phyloP scores from a whole-genome alignment of 148 eudicot genomes.

The Vaccinium darrowii region DNA sequence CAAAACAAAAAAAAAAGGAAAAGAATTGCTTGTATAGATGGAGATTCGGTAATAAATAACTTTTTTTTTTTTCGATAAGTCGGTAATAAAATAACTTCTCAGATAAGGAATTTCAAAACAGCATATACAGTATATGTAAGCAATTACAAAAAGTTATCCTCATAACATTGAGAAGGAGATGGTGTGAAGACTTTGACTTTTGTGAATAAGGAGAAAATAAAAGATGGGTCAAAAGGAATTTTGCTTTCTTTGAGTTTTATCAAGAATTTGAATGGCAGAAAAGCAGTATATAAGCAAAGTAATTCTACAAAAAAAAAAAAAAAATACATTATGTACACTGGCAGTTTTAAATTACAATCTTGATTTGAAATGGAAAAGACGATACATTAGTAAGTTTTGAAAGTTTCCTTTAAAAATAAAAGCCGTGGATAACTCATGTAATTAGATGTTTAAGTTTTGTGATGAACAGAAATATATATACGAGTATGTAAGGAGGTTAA shows the following conservation, averaged over 20 bases:
- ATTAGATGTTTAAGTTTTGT: background rate
- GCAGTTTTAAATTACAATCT: no score
- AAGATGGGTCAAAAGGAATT: background rate
- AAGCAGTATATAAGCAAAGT: no score
- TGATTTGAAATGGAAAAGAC: background rate
- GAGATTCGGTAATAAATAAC: background rate
- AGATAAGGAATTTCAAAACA: background rate
- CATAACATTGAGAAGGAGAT: background rate
- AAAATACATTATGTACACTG: no score
- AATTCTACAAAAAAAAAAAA: background rate
- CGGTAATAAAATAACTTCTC: no score
- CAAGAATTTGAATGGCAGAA: no score
- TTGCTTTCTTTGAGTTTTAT: background rate
- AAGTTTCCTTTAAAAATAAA: no score
- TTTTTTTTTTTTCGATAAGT: no score
- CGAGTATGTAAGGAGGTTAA: background rate
- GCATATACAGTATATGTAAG: no score
- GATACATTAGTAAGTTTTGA: no score
- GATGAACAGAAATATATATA: background rate
- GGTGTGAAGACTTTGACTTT: background rate
- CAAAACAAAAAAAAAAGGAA: no score
- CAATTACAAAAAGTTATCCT: no score
- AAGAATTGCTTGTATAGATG: background rate
- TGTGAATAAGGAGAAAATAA: background rate
- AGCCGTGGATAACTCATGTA: no score